Evolutionary conservation across 805 yeast genomes (phyloP).

Genomic region (Hagleromyces aurorensis): DNA sequence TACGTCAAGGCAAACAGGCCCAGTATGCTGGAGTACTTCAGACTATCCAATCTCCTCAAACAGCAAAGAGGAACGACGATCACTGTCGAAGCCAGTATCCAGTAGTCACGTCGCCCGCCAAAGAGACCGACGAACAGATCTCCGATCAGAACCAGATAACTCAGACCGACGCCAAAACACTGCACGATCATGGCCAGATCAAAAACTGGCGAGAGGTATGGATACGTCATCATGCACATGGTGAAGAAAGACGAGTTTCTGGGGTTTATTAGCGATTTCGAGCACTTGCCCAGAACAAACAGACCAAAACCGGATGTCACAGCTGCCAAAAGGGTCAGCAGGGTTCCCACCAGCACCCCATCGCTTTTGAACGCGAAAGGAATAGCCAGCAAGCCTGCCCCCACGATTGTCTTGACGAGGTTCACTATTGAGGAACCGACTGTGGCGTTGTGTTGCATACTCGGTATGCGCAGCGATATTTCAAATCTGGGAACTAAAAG

Average conservation of each 20-base stretch:
- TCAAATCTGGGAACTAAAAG: no score
- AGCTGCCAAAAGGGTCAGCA: conserved; percentile 54
- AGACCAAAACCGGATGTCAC: conserved; percentile 61
- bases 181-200: conserved; percentile 69
- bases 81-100: conserved; percentile 42
- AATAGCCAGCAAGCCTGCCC: conserved; percentile 68
- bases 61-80: conserved; percentile 58
- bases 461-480: not conserved
- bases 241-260: conserved; percentile 62
- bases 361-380: conserved; percentile 64
- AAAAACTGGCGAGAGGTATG: conserved; percentile 58
- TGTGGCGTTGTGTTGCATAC: conserved; percentile 36
- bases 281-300: conserved; percentile 50
- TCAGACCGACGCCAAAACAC: conserved; percentile 71
- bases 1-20: conserved; percentile 62
- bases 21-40: conserved; percentile 63
- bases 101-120: conserved; percentile 35
- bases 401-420: conserved; percentile 68
- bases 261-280: conserved; percentile 47
- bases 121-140: conserved; percentile 63
- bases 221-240: conserved; percentile 63
- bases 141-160: conserved; percentile 67
- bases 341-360: conserved; percentile 51
- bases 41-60: conserved; percentile 54
- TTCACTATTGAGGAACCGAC: conserved; percentile 54